A percentile compares a stretch with the other conserved stretches of the same genome.
phyloP scores from a whole-genome alignment of 2,329 filamentous ascomycete species.

The Fusarium sp. region DNA sequence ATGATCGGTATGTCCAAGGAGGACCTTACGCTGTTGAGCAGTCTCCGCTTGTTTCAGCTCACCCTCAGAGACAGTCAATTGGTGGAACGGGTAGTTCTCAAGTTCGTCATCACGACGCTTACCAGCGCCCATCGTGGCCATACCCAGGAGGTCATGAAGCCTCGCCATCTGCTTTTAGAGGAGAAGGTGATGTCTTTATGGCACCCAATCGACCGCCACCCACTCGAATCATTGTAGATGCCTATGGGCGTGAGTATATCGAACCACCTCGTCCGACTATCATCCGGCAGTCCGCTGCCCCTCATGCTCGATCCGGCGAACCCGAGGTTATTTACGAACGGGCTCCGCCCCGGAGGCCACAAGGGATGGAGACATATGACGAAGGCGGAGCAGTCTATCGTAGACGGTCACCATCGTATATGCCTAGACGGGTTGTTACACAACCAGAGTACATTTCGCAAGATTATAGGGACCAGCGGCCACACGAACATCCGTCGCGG shows the following conservation, averaged over 20 bases:
- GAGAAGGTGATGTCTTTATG: constrained; percentile 63
- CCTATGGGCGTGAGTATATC: constrained; percentile 82
- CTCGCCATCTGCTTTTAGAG: constrained; percentile 60
- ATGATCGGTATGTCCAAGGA: constrained; percentile 48
- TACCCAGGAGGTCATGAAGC: constrained; percentile 58
- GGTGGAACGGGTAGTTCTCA: constrained; percentile 50
- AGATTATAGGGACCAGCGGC: constrained; percentile 64
- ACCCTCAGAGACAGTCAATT: constrained; percentile 46
- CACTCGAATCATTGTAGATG: constrained; percentile 81
- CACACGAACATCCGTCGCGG: constrained; percentile 67
- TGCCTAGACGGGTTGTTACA: constrained; percentile 69
- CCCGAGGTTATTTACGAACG: constrained; percentile 75
- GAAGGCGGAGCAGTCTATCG: constrained; percentile 64
- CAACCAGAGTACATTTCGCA: constrained; percentile 69
- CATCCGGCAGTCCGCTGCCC: constrained; percentile 64
- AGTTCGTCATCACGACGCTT: constrained; percentile 54
- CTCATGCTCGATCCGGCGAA: constrained; percentile 59
- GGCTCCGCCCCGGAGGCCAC: constrained; percentile 62
- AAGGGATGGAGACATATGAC: constrained; percentile 59
- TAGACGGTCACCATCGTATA: constrained; percentile 62
- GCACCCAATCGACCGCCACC: constrained; percentile 63
- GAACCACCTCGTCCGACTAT: constrained; percentile 62
- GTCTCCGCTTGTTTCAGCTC: constrained; percentile 52
- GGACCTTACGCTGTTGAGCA: constrained; percentile 50
- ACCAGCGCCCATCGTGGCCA: constrained; percentile 56